These are phyloP conservation scores for Davidsoniella virescens DNA, from an alignment of 2,329 filamentous ascomycete species.

Conservation along the genomic window DNA sequence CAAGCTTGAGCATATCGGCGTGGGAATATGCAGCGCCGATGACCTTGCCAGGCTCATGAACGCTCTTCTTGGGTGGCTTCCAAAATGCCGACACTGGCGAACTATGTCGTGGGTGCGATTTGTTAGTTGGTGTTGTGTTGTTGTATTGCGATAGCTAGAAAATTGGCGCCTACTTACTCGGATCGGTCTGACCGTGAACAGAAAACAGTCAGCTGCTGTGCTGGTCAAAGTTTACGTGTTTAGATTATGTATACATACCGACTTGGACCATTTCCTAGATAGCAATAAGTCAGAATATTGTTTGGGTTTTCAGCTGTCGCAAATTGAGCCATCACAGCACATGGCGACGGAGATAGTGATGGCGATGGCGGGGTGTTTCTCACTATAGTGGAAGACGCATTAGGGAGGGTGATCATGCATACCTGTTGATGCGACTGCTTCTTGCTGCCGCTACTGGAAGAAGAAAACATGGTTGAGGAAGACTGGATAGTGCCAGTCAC, in stretches of 20 bases:
- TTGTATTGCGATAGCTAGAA: neutral
- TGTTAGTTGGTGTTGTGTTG: conserved; percentile 18
- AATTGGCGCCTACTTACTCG: conserved; percentile 33
- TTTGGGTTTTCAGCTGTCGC: neutral
- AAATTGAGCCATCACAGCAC: too few relatives aligned
- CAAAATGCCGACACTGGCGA: conserved; percentile 73
- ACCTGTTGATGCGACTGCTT: conserved; percentile 55
- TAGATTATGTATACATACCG: conserved; percentile 43
- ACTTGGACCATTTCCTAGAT: conserved; percentile 96
- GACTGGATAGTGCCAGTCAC: neutral
- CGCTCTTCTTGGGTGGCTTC: conserved; percentile 41
- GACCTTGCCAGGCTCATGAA: conserved; percentile 53
- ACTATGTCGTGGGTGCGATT: conserved; percentile 29
- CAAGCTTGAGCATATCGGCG: conserved; percentile 82
- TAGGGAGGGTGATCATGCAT: conserved; percentile 19
- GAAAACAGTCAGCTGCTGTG: conserved; percentile 12
- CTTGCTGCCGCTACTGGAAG: conserved; percentile 49
- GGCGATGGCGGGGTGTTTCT: neutral
- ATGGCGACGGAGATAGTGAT: too few relatives aligned
- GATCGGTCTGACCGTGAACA: conserved; percentile 34
- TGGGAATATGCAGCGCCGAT: conserved; percentile 94
- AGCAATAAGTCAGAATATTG: neutral
- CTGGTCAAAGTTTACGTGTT: neutral
- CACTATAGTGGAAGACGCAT: neutral
- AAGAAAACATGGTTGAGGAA: conserved; percentile 41